phyloP scores from a whole-genome alignment of 2,329 filamentous ascomycete genomes.

The Fusarium secorum region DNA sequence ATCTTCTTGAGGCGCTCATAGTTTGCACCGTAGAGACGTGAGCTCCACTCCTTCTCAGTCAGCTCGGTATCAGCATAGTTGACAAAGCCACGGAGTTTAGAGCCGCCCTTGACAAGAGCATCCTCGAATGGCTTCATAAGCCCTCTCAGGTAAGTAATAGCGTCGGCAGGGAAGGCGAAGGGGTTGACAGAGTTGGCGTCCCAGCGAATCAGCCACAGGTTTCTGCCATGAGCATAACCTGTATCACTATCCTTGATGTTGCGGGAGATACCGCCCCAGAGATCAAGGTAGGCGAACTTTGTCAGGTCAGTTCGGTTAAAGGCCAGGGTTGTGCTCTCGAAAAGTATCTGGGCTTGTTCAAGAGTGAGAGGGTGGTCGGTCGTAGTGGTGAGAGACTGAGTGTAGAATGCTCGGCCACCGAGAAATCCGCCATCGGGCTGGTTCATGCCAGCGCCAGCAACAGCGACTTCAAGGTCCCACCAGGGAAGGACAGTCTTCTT shows the following conservation, averaged over 20 bases:
- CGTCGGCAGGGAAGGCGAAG: constrained; percentile 29
- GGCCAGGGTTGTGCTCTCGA: constrained; percentile 25
- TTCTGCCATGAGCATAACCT: constrained; percentile 35
- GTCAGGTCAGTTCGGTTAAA: constrained; percentile 38
- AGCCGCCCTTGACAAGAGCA: constrained; percentile 22
- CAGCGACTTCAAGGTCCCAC: constrained; percentile 35
- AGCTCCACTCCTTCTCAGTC: constrained; percentile 35
- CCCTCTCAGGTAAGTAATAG: constrained; percentile 30
- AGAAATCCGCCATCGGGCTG: constrained; percentile 28
- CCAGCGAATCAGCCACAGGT: constrained; percentile 38
- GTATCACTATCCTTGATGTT: constrained; percentile 33
- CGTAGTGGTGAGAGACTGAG: constrained; percentile 29
- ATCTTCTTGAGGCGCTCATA: constrained; percentile 33
- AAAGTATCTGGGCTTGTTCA: constrained; percentile 26
- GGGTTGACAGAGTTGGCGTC: constrained; percentile 23
- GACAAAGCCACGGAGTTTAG: constrained; percentile 36
- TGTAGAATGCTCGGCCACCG: constrained; percentile 37
- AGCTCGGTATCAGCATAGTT: constrained; percentile 41
- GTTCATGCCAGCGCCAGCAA: constrained; percentile 36
- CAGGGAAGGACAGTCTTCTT: constrained; percentile 33
- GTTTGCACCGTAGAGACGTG: constrained; percentile 36
- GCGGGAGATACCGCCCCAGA: constrained; percentile 40
- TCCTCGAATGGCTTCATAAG: constrained; percentile 38
- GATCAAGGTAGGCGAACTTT: constrained; percentile 37
- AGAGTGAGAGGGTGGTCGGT: constrained; percentile 38